Percentiles rank a stretch among this genome's conserved stretches.
These are phyloP conservation scores for Lolium rigidum DNA, from an alignment of 176 grass and related monocot genomes.

Conservation along the genomic window DNA sequence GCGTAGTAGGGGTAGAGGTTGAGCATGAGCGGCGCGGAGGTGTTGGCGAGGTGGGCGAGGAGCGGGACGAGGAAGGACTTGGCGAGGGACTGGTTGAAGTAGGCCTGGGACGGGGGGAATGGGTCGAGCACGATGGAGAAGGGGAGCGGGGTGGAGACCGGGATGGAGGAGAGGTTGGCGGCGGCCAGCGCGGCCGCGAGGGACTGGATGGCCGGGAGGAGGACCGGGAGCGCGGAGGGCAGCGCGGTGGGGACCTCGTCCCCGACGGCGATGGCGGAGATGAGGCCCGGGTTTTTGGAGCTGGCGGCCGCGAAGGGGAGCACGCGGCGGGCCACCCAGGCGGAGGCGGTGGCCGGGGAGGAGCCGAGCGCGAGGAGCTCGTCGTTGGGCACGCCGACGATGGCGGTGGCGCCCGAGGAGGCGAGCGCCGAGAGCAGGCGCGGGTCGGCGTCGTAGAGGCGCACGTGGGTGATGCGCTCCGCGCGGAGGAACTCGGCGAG, in stretches of 20 bases:
- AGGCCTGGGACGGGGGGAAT: slow-evolving; percentile 92
- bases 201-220: slow-evolving; percentile 81
- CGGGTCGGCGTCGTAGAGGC: slow-evolving; percentile 86
- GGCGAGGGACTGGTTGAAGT: slow-evolving; percentile 85
- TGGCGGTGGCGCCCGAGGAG: slow-evolving; percentile 56
- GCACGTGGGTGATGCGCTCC: slow-evolving; percentile 80
- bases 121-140: slow-evolving; percentile 87
- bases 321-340: slow-evolving; percentile 76
- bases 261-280: slow-evolving; percentile 78
- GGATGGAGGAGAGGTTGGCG: slow-evolving; percentile 80
- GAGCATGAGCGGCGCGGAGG: slow-evolving; percentile 84
- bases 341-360: slow-evolving; percentile 58
- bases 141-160: slow-evolving; percentile 86
- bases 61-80: slow-evolving; percentile 72
- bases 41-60: slow-evolving; percentile 74
- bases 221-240: slow-evolving; percentile 73
- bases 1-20: slow-evolving; percentile 98
- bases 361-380: slow-evolving; percentile 93
- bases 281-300: slow-evolving; percentile 27
- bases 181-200: slow-evolving; percentile 64
- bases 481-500: slow-evolving; percentile 70
- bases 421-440: slow-evolving; percentile 72
- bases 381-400: slow-evolving; percentile 89
- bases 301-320: slow-evolving; percentile 60
- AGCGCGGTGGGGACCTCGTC: slow-evolving; percentile 79